phyloP scores from a whole-genome alignment of 2,329 filamentous ascomycete species.

The Exutisphaerella laricina region DNA sequence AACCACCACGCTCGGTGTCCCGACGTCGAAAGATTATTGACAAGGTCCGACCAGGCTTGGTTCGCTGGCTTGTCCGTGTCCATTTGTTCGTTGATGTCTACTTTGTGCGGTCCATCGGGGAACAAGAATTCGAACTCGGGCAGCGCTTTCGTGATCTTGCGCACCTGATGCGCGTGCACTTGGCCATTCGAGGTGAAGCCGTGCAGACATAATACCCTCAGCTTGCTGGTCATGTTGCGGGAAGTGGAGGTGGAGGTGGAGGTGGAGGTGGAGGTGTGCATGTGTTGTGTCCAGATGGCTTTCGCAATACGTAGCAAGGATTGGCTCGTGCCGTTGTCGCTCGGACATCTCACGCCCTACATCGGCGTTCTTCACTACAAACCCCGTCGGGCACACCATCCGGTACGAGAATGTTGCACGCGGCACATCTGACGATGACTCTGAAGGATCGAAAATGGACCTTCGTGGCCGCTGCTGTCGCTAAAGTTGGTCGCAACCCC shows the following conservation, averaged over 20 bases:
- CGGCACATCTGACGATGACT: not conserved
- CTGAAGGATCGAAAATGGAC: no score
- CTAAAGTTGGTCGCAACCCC: no score
- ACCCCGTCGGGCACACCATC: not conserved
- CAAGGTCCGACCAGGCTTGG: slow-evolving; percentile 19
- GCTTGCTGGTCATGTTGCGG: slow-evolving; percentile 6
- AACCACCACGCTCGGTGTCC: slow-evolving; percentile 23
- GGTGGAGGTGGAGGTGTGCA: not conserved
- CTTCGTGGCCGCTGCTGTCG: no score
- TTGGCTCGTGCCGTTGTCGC: not conserved
- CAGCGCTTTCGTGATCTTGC: slow-evolving; percentile 16
- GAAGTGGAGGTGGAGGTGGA: not conserved
- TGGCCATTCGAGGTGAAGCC: slow-evolving; percentile 21
- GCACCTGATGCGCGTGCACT: slow-evolving; percentile 20
- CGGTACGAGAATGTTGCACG: not conserved
- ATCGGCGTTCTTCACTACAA: not conserved
- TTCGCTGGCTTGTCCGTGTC: slow-evolving; percentile 16
- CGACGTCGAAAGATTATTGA: slow-evolving; percentile 6
- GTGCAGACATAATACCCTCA: slow-evolving; percentile 21
- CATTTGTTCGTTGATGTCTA: slow-evolving; percentile 12
- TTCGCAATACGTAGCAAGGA: not conserved
- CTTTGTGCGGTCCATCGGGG: slow-evolving; percentile 18
- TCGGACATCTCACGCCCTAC: no score
- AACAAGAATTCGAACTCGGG: slow-evolving; percentile 22
- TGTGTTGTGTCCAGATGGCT: not conserved